phyloP scores from a whole-genome alignment of 1,284 basidiomycete genomes.

The Xanthoconium separans region DNA sequence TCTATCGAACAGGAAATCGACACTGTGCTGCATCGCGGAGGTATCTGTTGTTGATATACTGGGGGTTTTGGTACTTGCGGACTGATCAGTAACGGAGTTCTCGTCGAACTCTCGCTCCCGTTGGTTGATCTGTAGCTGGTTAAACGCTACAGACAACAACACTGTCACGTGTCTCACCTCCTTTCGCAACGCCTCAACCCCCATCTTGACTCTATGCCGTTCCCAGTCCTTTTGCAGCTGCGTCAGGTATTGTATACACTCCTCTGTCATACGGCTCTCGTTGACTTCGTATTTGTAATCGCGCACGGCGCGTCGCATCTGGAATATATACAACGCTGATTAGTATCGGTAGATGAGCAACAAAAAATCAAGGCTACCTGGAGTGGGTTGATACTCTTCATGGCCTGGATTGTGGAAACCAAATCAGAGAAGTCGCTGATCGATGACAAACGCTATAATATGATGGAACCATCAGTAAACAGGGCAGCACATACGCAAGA shows the following conservation, averaged over 20 bases:
- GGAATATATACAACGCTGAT: not conserved
- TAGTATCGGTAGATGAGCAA: conserved; percentile 2
- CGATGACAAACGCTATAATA: conserved; percentile 76
- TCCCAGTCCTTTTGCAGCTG: conserved; percentile 98
- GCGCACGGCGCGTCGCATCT: conserved; percentile 90
- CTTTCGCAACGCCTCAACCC: conserved; percentile 76
- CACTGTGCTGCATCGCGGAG: conserved; percentile 49
- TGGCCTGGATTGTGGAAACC: conserved; percentile 85
- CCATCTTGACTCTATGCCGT: conserved; percentile 77
- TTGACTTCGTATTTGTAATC: conserved; percentile 97
- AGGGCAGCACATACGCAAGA: conserved; percentile 1
- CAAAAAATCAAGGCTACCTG: conserved; percentile 53
- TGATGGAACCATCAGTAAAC: conserved; percentile 9
- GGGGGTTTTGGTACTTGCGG: conserved; percentile 22
- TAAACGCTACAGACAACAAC: conserved; percentile 1
- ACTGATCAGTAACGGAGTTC: conserved; percentile 27
- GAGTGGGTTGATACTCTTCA: conserved; percentile 86
- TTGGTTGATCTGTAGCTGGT: conserved; percentile 47
- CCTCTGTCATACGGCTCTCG: conserved; percentile 90
- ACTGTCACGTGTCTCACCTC: conserved; percentile 47
- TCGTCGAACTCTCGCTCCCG: conserved; percentile 49
- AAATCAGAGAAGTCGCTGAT: conserved; percentile 85
- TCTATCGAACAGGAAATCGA: conserved; percentile 80
- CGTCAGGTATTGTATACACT: conserved; percentile 90
- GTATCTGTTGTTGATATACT: conserved; percentile 37